Conservation (phyloP, 495 filamentous ascomycete species). For the Saxophila tyrrhenica region DNA sequence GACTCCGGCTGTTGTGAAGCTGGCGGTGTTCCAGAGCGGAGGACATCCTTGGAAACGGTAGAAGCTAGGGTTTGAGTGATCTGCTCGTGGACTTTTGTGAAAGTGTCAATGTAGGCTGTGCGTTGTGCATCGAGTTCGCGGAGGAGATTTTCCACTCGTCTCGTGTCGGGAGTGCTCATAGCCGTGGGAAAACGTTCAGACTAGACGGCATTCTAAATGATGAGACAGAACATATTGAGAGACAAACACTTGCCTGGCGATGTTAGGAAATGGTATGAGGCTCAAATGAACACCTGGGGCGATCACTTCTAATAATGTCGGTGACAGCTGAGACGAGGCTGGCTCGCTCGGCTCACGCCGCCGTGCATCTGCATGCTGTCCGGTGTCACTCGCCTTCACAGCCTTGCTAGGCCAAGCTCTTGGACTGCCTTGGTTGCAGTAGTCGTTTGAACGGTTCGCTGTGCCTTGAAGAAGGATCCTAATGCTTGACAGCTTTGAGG, state of each 20-base stretch:
- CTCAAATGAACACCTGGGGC: not conserved
- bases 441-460: no score
- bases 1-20: not conserved
- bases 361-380: not conserved
- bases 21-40: not conserved
- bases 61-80: constrained; percentile 6
- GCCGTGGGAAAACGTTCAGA: no score
- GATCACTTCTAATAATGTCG: not conserved
- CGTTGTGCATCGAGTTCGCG: constrained; percentile 14
- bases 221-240: no score
- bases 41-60: not conserved
- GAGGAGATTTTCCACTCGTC: constrained; percentile 2
- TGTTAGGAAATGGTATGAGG: no score
- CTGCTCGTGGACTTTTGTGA: constrained; percentile 11
- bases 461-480: no score
- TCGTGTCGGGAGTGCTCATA: not conserved
- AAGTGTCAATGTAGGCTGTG: constrained; percentile 14
- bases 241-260: no score
- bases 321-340: not conserved
- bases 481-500: no score
- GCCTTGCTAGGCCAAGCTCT: not conserved
- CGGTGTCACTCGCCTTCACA: not conserved
- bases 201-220: no score
- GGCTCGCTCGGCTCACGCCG: not conserved
- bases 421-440: not conserved